These are phyloP conservation scores for Platanthera zijinensis DNA, from an alignment of 106 monocot species.

Conservation along the genomic window DNA sequence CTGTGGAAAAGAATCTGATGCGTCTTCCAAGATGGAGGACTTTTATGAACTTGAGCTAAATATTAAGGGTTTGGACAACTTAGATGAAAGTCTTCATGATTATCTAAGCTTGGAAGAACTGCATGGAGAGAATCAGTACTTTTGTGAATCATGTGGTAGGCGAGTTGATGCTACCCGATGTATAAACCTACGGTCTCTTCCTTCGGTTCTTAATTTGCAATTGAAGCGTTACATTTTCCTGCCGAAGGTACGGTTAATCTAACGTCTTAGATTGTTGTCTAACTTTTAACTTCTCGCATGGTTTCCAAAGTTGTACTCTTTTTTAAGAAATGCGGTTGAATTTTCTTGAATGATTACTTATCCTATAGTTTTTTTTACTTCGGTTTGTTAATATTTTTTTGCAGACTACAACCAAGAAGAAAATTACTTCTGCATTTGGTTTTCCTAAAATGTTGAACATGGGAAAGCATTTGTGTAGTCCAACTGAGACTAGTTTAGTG, in stretches of 20 bases:
- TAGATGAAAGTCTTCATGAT: conserved; percentile 83
- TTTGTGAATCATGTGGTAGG: conserved; percentile 68
- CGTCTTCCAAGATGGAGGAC: conserved; percentile 92
- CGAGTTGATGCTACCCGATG: conserved; percentile 87
- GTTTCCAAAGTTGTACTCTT: not conserved
- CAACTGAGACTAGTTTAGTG: conserved; percentile 27
- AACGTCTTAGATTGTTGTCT: not conserved
- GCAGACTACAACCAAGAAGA: conserved; percentile 96
- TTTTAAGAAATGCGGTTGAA: not conserved
- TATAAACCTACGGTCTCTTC: conserved; percentile 80
- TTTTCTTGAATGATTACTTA: not conserved
- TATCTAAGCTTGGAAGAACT: conserved; percentile 81
- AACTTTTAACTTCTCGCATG: not conserved
- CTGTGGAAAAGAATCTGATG: conserved; percentile 92
- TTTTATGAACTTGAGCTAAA: conserved; percentile 97
- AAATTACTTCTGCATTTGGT: conserved; percentile 81
- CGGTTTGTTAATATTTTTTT: conserved; percentile 12
- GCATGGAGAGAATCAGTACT: conserved; percentile 94
- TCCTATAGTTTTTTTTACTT: not conserved
- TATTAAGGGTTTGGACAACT: conserved; percentile 70
- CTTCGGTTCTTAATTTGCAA: conserved; percentile 89
- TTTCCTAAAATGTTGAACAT: conserved; percentile 72
- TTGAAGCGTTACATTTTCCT: conserved; percentile 92
- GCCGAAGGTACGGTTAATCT: conserved; percentile 51
- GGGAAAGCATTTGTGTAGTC: conserved; percentile 34